Conservation (phyloP, 2,329 filamentous ascomycete genomes). For the Venturia carpophila region DNA sequence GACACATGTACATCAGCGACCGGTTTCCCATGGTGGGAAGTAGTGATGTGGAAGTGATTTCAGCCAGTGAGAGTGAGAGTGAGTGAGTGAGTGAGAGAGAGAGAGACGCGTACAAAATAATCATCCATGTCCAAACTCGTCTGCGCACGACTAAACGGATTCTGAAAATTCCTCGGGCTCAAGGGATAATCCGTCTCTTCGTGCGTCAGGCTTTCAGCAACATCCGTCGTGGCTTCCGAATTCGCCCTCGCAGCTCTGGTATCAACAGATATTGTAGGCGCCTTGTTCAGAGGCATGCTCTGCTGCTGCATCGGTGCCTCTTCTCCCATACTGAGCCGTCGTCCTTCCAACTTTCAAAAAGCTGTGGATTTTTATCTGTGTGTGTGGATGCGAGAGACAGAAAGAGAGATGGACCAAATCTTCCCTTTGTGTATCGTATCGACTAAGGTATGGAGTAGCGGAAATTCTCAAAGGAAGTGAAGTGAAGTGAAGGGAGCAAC, state of each 20-base stretch:
- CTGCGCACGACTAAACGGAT: constrained; percentile 17
- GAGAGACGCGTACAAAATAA: constrained; percentile 16
- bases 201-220: not conserved
- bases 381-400: not conserved
- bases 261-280: not conserved
- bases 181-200: constrained; percentile 7
- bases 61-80: not conserved
- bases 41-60: not conserved
- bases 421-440: too few species aligned
- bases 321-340: not conserved
- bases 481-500: too few species aligned
- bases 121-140: constrained; percentile 18
- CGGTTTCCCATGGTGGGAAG: not conserved
- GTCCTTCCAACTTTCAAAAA: not conserved
- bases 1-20: not conserved
- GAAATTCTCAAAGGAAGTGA: too few species aligned
- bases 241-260: not conserved
- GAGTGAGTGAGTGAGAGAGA: too few species aligned
- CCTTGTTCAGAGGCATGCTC: not conserved
- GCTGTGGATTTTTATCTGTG: too few species aligned
- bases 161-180: not conserved
- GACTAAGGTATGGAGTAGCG: too few species aligned
- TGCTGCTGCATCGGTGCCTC: not conserved
- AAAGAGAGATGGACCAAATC: not conserved
- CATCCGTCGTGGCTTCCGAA: not conserved